These are phyloP conservation scores for Mycena venus DNA, from an alignment of 768 basidiomycete genomes.

Conservation along the genomic window DNA sequence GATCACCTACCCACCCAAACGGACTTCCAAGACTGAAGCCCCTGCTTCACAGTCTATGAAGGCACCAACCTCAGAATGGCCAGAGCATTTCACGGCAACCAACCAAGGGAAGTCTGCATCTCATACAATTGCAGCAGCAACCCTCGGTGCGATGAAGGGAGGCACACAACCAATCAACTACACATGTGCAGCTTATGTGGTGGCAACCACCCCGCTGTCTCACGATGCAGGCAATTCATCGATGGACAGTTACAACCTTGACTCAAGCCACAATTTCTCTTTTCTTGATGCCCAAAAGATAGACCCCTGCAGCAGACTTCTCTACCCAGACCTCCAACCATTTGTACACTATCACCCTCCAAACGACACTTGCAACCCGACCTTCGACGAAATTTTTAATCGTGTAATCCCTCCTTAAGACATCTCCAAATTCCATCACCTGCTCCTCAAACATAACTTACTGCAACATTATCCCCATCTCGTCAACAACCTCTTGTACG, in stretches of 20 bases:
- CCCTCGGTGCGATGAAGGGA: not conserved
- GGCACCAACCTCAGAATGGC: not conserved
- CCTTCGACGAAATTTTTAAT: conserved; percentile 34
- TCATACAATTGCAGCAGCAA: not conserved
- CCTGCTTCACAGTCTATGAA: not conserved
- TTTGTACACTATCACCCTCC: conserved; percentile 33
- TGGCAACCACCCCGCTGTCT: not conserved
- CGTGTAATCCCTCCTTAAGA: conserved; percentile 48
- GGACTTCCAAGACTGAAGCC: not conserved
- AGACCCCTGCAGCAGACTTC: too few relatives aligned
- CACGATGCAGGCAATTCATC: not conserved
- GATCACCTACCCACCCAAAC: not conserved
- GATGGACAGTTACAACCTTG: not conserved
- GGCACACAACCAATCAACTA: not conserved
- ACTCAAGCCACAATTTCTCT: too few relatives aligned
- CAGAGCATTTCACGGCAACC: not conserved
- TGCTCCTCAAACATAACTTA: conserved; percentile 41
- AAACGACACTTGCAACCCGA: not conserved
- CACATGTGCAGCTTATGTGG: not conserved
- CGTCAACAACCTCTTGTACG: conserved; percentile 40
- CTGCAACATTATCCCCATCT: conserved; percentile 43
- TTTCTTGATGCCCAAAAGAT: not conserved
- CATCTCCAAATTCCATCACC: conserved; percentile 39
- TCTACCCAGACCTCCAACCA: conserved; percentile 31
- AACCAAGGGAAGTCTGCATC: not conserved